A percentile compares a stretch with the other conserved stretches of the same genome.
Conservation (phyloP, 139 green algal genomes). For the Chlamydomonas sphaeroides region DNA sequence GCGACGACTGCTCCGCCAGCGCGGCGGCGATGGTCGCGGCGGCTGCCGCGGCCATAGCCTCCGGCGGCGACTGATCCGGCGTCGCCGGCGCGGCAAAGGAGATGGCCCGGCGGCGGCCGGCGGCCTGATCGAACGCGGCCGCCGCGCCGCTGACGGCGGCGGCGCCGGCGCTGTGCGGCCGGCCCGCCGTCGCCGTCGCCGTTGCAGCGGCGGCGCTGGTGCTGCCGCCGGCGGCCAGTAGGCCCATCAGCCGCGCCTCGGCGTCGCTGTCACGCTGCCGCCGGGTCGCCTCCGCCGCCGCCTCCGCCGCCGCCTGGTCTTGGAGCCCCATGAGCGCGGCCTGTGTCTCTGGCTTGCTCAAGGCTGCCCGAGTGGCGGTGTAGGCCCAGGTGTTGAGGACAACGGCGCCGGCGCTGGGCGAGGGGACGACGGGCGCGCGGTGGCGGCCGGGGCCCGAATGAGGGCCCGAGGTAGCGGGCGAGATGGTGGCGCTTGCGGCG, state of each 20-base stretch:
- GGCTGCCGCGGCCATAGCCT: background rate
- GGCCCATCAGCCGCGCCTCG: background rate
- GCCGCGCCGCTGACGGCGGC: background rate
- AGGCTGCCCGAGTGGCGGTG: constrained; percentile 19
- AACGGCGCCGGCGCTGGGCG: background rate
- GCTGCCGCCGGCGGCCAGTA: background rate
- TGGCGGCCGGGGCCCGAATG: no score
- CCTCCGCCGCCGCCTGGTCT: background rate
- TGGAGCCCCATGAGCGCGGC: background rate
- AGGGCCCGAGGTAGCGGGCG: background rate
- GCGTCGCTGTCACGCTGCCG: background rate
- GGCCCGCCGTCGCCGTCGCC: no score
- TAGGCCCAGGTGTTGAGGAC: constrained; percentile 26
- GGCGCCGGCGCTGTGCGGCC: no score
- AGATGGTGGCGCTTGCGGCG: background rate
- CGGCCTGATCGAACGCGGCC: background rate
- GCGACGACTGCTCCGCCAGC: no score
- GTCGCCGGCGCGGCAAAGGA: background rate
- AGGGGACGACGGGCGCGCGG: background rate
- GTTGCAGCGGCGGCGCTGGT: background rate
- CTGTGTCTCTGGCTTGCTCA: background rate
- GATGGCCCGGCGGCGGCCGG: background rate
- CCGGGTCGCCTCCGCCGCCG: background rate
- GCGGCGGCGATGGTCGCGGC: background rate
- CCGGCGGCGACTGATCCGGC: background rate